Evolutionary conservation across 2,329 filamentous ascomycete genomes (phyloP).

Genomic region (Colletotrichum sp.): DNA sequence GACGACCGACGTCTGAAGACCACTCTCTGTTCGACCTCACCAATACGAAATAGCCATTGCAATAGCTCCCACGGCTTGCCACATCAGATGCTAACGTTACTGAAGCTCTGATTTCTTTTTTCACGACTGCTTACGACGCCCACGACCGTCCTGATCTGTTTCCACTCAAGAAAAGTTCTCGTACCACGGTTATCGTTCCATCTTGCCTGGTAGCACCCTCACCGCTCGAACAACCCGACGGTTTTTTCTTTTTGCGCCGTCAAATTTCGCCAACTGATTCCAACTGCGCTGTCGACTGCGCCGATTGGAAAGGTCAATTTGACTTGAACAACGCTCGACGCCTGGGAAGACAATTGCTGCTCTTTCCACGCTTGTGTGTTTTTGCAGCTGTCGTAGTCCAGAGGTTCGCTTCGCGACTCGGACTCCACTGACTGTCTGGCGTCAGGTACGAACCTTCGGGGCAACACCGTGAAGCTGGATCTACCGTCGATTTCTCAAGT

Average conservation of each 20-base stretch:
- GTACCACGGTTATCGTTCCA: not conserved
- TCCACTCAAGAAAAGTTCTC: not conserved
- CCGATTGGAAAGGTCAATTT: not conserved
- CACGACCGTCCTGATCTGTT: constrained; percentile 17
- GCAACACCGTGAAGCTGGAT: constrained; percentile 89
- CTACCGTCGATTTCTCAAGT: constrained; percentile 85
- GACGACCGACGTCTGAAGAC: not conserved
- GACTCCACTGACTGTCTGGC: not conserved
- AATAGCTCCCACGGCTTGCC: not conserved
- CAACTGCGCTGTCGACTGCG: not conserved
- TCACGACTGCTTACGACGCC: constrained; percentile 19
- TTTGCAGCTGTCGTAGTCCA: not conserved
- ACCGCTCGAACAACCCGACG: not conserved
- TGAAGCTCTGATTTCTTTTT: constrained; percentile 1
- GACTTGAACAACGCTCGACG: not conserved
- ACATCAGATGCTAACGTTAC: not conserved
- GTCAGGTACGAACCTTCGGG: constrained; percentile 28
- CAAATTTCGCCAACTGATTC: not conserved
- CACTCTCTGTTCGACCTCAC: not conserved
- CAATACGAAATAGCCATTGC: not conserved
- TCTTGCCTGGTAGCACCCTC: not conserved
- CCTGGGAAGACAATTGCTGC: not conserved
- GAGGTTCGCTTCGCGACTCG: not conserved
- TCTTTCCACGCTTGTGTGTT: not conserved
- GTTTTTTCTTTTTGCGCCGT: not conserved